These are phyloP conservation scores for Rutidosis leptorrhynchoides DNA, from an alignment of 129 eudicot species.

Conservation along the genomic window DNA sequence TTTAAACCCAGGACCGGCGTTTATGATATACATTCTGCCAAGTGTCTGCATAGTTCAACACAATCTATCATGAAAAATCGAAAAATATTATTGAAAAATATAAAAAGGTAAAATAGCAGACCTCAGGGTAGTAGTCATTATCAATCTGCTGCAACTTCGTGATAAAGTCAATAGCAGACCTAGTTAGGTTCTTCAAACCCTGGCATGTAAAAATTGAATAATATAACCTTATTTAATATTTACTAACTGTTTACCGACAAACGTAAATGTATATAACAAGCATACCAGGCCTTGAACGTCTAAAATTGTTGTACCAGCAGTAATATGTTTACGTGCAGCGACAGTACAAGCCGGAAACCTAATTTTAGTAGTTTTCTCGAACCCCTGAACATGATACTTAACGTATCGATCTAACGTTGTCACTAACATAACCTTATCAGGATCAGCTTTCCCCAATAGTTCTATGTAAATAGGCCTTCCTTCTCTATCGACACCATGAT, in stretches of 20 bases:
- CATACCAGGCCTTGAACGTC: slow-evolving; percentile 65
- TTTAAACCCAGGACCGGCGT: slow-evolving; percentile 73
- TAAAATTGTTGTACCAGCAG: slow-evolving; percentile 52
- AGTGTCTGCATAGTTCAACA: slow-evolving; percentile 52
- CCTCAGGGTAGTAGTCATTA: slow-evolving; percentile 58
- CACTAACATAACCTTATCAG: slow-evolving; percentile 39
- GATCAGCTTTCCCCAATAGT: slow-evolving; percentile 44
- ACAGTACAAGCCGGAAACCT: slow-evolving; percentile 59
- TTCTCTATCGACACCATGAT: slow-evolving; percentile 60
- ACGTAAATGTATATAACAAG: neutral
- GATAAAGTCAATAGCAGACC: slow-evolving; percentile 50
- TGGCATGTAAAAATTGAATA: slow-evolving; percentile 5
- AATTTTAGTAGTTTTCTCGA: slow-evolving; percentile 40
- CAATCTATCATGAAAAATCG: neutral
- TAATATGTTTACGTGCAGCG: slow-evolving; percentile 38
- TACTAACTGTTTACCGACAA: neutral
- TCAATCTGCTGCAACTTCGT: slow-evolving; percentile 53
- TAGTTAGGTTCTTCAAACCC: slow-evolving; percentile 55
- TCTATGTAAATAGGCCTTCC: slow-evolving; percentile 65
- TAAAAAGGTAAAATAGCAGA: neutral
- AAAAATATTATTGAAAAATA: neutral
- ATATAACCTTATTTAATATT: neutral
- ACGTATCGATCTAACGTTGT: slow-evolving; percentile 40
- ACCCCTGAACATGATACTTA: slow-evolving; percentile 52
- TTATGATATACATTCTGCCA: slow-evolving; percentile 60